These are phyloP conservation scores for Russula olivacea DNA, from an alignment of 768 basidiomycete genomes.

Conservation along the genomic window DNA sequence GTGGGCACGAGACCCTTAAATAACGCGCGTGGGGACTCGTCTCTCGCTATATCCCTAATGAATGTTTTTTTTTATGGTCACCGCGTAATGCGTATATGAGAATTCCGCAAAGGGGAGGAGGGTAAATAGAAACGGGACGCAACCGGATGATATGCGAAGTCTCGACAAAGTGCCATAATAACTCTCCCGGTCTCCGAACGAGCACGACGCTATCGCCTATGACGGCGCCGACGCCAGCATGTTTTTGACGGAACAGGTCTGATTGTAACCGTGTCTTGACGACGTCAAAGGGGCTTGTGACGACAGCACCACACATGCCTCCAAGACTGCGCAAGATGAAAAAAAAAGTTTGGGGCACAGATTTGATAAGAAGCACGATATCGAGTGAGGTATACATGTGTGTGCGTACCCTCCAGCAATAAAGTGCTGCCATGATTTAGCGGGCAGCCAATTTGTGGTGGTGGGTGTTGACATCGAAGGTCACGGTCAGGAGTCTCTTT, in stretches of 20 bases:
- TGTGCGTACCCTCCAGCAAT: conserved; percentile 75
- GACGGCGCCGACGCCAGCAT: conserved; percentile 30
- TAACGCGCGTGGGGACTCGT: conserved; percentile 83
- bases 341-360: not conserved
- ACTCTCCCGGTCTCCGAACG: conserved; percentile 38
- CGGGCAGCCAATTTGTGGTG: conserved; percentile 40
- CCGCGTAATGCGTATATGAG: not conserved
- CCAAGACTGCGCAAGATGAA: conserved; percentile 54
- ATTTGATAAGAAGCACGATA: not conserved
- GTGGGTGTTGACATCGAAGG: conserved; percentile 22
- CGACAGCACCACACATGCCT: conserved; percentile 95
- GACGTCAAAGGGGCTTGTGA: conserved; percentile 96
- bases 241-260: conserved; percentile 60
- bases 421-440: conserved; percentile 81
- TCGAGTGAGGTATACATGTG: not conserved
- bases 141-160: conserved; percentile 86
- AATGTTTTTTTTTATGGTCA: not conserved
- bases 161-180: conserved; percentile 92
- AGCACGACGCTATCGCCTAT: conserved; percentile 33
- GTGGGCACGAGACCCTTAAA: conserved; percentile 96
- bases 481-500: conserved; percentile 16
- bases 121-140: conserved; percentile 23
- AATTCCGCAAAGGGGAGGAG: not conserved
- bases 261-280: conserved; percentile 97
- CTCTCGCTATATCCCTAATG: conserved; percentile 72